A percentile compares a stretch with the other conserved stretches of the same genome.
These are phyloP conservation scores for Mycosphaerella arachidis DNA, from an alignment of 2,329 filamentous ascomycete genomes.

Conservation along the genomic window DNA sequence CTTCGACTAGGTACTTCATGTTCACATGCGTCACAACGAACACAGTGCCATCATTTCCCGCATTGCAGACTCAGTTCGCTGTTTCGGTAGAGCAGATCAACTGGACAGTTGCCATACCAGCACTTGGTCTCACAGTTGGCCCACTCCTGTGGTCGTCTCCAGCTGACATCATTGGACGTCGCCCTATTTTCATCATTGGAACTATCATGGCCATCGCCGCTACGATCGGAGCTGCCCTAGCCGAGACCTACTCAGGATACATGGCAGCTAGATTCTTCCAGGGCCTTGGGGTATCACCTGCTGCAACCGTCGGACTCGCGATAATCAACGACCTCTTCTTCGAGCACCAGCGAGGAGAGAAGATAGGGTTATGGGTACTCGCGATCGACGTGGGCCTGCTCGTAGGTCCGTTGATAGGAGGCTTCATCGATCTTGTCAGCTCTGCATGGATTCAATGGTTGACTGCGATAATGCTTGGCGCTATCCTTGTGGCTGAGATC, in stretches of 20 bases:
- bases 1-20: constrained; percentile 16
- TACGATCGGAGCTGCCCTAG: constrained; percentile 16
- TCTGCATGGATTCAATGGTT: constrained; percentile 18
- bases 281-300: constrained; percentile 16
- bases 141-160: constrained; percentile 17
- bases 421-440: constrained; percentile 15
- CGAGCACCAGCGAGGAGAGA: constrained; percentile 18
- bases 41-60: constrained; percentile 16
- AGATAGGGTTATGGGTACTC: constrained; percentile 17
- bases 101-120: constrained; percentile 20
- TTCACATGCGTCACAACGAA: constrained; percentile 21
- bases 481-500: constrained; percentile 14
- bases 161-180: constrained; percentile 18
- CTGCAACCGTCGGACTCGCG: constrained; percentile 16
- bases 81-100: constrained; percentile 18
- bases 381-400: constrained; percentile 18
- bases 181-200: constrained; percentile 17
- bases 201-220: constrained; percentile 15
- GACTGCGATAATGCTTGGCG: constrained; percentile 14
- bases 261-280: constrained; percentile 20
- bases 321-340: constrained; percentile 21
- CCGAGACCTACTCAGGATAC: constrained; percentile 9
- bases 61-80: constrained; percentile 13
- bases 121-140: constrained; percentile 12
- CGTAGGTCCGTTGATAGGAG: constrained; percentile 16